Evolutionary conservation across 1,284 basidiomycete species (phyloP), one percentile per base, ranked within the genome.

Genomic region (Rhizopogon hawkerae): DNA sequence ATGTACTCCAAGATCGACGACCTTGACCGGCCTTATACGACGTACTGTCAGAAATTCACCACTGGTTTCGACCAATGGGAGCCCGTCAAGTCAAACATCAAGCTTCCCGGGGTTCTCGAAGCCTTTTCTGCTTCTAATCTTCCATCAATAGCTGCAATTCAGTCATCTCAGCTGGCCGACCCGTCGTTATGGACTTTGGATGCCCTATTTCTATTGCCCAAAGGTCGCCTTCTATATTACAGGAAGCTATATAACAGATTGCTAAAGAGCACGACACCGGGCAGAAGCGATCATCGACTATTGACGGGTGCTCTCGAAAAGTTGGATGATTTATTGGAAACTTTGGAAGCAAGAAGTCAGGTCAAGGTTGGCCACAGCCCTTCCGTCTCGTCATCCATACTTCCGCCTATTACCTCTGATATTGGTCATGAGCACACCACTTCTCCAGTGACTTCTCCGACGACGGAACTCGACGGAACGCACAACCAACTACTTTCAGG

Each of bases 171-270:
- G 39, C 60, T 70, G 9, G 51, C 67, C 1, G 67, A 71, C 39
- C 65, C 72, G 7, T 69, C 73, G 1, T 54, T 72, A 7, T 98
- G 94, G 93, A 88, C 91, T 0, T 71, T 98, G 5, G 93, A 97
- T 60, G 71, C 78, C 9, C 75, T 98, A 18, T 98, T 98, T 70
- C 70, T 89, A 5, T 76, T 97, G 4, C 95, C 95, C 0, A 87
- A 85, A 60, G 73, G 75, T 11, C 81, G 95, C 24, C 71, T 98
- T 50, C 84, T 84, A 58, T 98, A 98, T 68, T 98, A 97, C 75
- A 87, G 84, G 64, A 94, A 89, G 65, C 76, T 98, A 0, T 98
- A 98, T 62, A 76, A 80, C 39, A 82, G 89, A 38, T 71, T 98
- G 33, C 71, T 98, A 50, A 92, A 89, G 69, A 92, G 85, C 62